Base-by-base conservation (phyloP, 169 alveolate genomes). In the Plasmodium cynomolgi region DNA sequence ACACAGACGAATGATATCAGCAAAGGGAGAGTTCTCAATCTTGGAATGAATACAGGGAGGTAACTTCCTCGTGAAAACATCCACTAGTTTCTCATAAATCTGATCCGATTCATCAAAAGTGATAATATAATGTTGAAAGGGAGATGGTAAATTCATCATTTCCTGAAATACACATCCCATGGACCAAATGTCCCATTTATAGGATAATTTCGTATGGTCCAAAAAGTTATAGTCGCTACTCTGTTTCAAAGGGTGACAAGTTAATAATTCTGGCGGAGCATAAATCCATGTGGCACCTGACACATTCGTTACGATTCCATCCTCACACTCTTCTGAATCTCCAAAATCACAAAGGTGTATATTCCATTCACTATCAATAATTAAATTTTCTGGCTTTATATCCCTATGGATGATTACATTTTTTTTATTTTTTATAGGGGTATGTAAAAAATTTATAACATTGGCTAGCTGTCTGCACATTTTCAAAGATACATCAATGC, bases 241-340 rank as follows among this genome's bases (percentile, higher is more conserved):
- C 84, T 84, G 84, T 68, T 23, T 75, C 56, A 97, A 93, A 0
- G 98, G 97, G 74, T 96, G 96, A 72, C 96, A 95, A 34, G 85
- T 84, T 82, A 98, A 84, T 56, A 98, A 85, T 84, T 98, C 99
- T 0, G 98, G 98, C 8, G 99, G 99, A 31, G 99, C 98, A 92
- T 98, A 98, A 47, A 97, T 95, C 99, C 99, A 98, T 0, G 99
- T 98, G 71, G 99, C 99, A 4, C 99, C 99, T 0, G 98, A 96
- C 2, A 98, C 94, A 72, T 96, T 95, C 2, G 97, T 96, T 39
- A 96, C 96, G 39, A 84, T 90, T 26, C 98, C 98, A 79, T 95
- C 96, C n/a, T 95, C 95, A 33, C 97, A 93, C 47, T 97, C 99
- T 84, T 96, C 98, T 3, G 98, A 96, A 84, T 97, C 98, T 0